Conservation (phyloP, 2,329 filamentous ascomycete species). For the Microsporum canis region DNA sequence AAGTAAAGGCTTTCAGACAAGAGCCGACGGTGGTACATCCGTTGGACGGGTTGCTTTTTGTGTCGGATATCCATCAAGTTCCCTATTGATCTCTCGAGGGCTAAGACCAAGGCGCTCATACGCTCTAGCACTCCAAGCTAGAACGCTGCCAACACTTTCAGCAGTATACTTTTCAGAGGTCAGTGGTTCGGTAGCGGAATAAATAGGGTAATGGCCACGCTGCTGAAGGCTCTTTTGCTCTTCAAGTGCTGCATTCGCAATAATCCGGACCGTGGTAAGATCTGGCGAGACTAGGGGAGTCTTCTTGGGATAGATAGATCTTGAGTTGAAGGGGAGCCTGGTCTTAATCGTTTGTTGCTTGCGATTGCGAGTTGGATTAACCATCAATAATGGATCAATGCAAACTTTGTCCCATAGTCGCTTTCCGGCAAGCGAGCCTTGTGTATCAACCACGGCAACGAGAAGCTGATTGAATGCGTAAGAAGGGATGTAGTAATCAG, state of each 20-base stretch:
- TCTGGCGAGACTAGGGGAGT: constrained; percentile 25
- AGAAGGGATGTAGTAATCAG: constrained; percentile 22
- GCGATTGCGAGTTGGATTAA: neutral
- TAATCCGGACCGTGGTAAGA: constrained; percentile 27
- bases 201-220: neutral
- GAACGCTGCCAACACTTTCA: constrained; percentile 15
- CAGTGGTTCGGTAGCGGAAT: neutral
- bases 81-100: constrained; percentile 24
- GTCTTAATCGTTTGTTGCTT: neutral
- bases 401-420: constrained; percentile 41
- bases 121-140: constrained; percentile 26
- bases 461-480: constrained; percentile 44
- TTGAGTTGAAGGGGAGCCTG: neutral
- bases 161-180: constrained; percentile 7
- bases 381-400: constrained; percentile 16
- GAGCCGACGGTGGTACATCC: neutral
- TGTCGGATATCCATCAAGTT: constrained; percentile 22
- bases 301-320: constrained; percentile 18
- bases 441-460: constrained; percentile 41
- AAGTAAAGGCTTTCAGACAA: neutral
- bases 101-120: constrained; percentile 21
- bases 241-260: constrained; percentile 24
- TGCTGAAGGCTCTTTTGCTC: constrained; percentile 16
- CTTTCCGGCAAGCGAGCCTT: constrained; percentile 39
- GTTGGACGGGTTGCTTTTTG: neutral